These are phyloP conservation scores for Pilaira anomala DNA, from an alignment of 192 early-diverging fungal species.

Conservation along the genomic window DNA sequence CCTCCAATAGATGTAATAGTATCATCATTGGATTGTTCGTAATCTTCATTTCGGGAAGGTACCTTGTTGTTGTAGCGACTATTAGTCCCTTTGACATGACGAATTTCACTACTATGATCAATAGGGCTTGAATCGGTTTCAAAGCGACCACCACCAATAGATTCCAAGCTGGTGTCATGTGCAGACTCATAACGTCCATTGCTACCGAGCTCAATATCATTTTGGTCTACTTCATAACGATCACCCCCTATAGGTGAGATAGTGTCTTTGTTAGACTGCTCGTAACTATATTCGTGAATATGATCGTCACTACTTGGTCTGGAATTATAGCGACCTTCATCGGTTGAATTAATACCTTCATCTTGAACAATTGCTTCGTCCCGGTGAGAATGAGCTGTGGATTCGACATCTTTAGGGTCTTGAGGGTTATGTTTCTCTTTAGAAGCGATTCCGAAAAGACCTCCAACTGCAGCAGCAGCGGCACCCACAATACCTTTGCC, in stretches of 20 bases:
- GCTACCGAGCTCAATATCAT: too few relatives aligned
- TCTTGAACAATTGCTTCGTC: background rate
- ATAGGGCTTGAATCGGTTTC: background rate
- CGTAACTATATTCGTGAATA: too few relatives aligned
- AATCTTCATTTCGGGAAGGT: too few relatives aligned
- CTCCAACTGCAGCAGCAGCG: background rate
- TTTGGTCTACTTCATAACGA: background rate
- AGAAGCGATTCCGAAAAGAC: background rate
- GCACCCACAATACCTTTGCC: background rate
- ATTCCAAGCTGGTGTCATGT: background rate
- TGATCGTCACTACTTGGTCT: too few relatives aligned
- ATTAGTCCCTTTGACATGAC: too few relatives aligned
- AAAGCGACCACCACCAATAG: background rate
- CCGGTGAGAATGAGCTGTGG: background rate
- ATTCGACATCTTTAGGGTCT: background rate
- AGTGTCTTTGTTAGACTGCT: too few relatives aligned
- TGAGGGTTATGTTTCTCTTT: background rate
- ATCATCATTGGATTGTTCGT: too few relatives aligned
- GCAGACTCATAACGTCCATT: background rate
- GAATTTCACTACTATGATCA: too few relatives aligned
- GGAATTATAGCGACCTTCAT: too few relatives aligned
- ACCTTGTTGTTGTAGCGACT: too few relatives aligned
- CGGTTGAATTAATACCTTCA: too few relatives aligned
- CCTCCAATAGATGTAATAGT: background rate
- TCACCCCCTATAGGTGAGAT: background rate